Base-by-base conservation (phyloP, 495 filamentous ascomycete genomes). In the Copromyces sp. region DNA sequence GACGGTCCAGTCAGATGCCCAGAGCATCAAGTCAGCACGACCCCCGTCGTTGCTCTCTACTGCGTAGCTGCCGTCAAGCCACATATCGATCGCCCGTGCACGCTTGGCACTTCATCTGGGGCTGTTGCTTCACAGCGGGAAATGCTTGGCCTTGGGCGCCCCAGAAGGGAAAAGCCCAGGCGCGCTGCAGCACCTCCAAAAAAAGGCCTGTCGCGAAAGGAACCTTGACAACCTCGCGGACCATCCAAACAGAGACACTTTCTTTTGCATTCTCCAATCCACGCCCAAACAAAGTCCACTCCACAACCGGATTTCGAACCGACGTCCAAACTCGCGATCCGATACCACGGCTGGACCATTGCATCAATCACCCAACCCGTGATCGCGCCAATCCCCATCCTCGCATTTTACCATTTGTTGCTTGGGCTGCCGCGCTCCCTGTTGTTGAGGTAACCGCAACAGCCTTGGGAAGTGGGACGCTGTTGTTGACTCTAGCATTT, bases 151-250 rank as follows among this genome's bases (percentile, higher is more conserved):
- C 53, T 65, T 65, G 29, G 29, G 53, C 29, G 29, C 53, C 53
- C 29, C 32, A 65, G 53, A 65, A 65, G 53, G 53, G 53, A 65
- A 65, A 61, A 61, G 53, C 68, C 69, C 68, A 70, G 76, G 76
- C 78, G 77, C 75, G 77, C 29, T 71, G 69, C 73, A 70, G 69
- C 70, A 77, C 73, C 74, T 76, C 70, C 71, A 71, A 76, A 79
- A 75, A 79, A 73, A 9, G 53, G 53, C 53, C 53, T 61, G 53
- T 61, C 53, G 53, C 53, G 53, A 61, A 61, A n/a, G 53, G 53
- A 35, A 61, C 29, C 53, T 61, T 65, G 53, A 65, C 53, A 35
- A 65, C 14, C 44, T 47, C 44, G 44, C 42, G n/a, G 42, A 44
- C 39, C 47, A 59, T 9, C 20, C 24, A 53, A 53, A 53, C 45